Evolutionary conservation across 1,284 basidiomycete species (phyloP), one percentile per base, ranked within the genome.

Genomic region (Cryptococcus sp.): DNA sequence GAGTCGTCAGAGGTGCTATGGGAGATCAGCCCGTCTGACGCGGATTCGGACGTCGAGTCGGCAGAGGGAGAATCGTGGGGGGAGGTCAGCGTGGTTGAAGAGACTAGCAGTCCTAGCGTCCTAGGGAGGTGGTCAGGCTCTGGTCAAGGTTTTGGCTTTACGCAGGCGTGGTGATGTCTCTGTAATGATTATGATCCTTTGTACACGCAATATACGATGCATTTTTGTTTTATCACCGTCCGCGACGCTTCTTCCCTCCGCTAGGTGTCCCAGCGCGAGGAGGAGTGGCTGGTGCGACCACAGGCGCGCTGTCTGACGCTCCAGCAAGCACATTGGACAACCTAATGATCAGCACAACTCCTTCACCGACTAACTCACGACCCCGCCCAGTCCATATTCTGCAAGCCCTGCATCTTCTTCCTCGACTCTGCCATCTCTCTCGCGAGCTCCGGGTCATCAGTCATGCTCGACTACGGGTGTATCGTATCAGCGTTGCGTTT

Each of bases 391-490:
- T 76, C 77, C 57, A 67, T 71, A 53, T 77, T 85, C 72, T 88
- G 87, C 46, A 86, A 77, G 45, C 75, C 81, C 10, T 81, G 73
- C 71, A 89, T 80, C 72, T 84, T 85, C 42, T 84, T 84, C 68
- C 90, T 87, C 53, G 85, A 85, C 65, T 82, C 83, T 61, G 85
- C 85, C 66, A 91, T 81, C 56, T 90, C 89, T 63, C 87, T 84
- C 54, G 88, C 78, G 41, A 85, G 77, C 67, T 90, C 88, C 1
- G 89, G 88, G 69, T 93, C 90, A 57, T 88, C 55, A 5, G 47
- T 73, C 58, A 78, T 64, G n/a, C 47, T 53, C 49, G 44, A 52
- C 59, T 66, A 44, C 3, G 19, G n/a, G 6, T 5, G 49, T 23
- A 40, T 35, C 35, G 57, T 57, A 53, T 60, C 49, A 61, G 56